These are phyloP conservation scores for Venturia nashicola DNA, from an alignment of 2,329 filamentous ascomycete species.

Conservation along the genomic window DNA sequence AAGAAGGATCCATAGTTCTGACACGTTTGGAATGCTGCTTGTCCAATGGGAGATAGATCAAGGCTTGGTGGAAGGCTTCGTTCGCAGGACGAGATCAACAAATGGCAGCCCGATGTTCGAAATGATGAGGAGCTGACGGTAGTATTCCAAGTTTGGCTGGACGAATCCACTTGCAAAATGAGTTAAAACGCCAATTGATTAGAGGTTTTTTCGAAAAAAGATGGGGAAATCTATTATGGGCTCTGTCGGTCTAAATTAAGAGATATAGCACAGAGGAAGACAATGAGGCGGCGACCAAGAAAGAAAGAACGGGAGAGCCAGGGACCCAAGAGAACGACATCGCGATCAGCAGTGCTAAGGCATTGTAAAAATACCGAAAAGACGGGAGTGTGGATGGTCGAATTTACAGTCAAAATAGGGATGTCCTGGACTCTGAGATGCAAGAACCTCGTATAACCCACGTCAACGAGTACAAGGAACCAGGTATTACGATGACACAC, in stretches of 20 bases:
- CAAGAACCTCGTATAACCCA: not conserved
- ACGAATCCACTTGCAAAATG: not conserved
- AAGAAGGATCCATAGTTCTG: not conserved
- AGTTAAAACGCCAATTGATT: not conserved
- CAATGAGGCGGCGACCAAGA: not conserved
- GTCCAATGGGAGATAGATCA: not conserved
- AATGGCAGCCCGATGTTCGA: not conserved
- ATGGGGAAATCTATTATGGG: not conserved
- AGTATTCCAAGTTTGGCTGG: not conserved
- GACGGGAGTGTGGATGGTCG: not conserved
- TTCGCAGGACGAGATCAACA: not conserved
- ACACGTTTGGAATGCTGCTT: not conserved
- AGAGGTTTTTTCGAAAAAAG: not conserved
- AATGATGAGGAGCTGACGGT: not conserved
- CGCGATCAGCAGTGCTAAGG: not conserved
- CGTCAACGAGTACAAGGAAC: not conserved
- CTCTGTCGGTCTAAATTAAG: not conserved
- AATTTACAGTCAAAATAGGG: not conserved
- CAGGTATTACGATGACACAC: not conserved
- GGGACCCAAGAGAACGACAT: not conserved
- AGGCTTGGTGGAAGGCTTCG: not conserved
- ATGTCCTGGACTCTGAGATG: not conserved
- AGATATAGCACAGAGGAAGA: not conserved
- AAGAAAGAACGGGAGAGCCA: not conserved
- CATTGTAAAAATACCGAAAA: not conserved